Evolutionary conservation across 495 filamentous ascomycete species (phyloP).

Genomic region (Neurospora sp.): DNA sequence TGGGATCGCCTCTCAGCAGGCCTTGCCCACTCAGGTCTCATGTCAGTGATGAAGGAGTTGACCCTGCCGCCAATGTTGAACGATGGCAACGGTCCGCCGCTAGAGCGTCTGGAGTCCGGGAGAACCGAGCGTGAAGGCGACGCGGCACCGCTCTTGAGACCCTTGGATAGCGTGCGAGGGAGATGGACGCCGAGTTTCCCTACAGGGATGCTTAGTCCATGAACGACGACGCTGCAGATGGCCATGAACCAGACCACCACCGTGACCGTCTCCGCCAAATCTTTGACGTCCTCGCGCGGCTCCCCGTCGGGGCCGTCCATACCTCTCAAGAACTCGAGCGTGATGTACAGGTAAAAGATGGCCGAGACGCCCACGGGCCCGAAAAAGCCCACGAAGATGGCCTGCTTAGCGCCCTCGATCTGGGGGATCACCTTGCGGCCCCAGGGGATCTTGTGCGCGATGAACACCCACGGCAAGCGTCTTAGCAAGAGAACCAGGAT

Average conservation of each 20-base stretch:
- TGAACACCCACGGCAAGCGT: conserved; percentile 66
- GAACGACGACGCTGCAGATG: conserved; percentile 80
- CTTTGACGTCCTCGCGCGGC: conserved; percentile 54
- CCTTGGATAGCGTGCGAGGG: conserved; percentile 63
- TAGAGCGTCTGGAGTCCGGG: background rate
- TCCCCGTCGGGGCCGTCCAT: conserved; percentile 33
- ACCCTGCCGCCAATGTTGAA: conserved; percentile 17
- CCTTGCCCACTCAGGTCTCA: conserved; percentile 4
- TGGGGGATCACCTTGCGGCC: conserved; percentile 48
- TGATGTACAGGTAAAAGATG: conserved; percentile 80
- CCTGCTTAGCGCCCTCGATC: conserved; percentile 63
- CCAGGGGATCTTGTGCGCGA: conserved; percentile 48
- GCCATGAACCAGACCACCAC: conserved; percentile 82
- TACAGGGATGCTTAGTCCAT: conserved; percentile 75
- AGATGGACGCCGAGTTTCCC: conserved; percentile 75
- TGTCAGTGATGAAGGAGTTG: conserved; percentile 20
- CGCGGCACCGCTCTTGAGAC: background rate
- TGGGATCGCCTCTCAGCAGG: background rate
- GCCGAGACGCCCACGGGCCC: conserved; percentile 92
- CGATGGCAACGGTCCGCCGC: conserved; percentile 5
- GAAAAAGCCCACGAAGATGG: conserved; percentile 83
- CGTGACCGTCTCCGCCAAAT: conserved; percentile 51
- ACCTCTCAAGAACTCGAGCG: conserved; percentile 52
- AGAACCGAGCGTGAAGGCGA: conserved; percentile 7
- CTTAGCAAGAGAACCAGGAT: conserved; percentile 73